phyloP scores from a whole-genome alignment of 768 basidiomycete genomes.

The Pulveroboletus sp. region DNA sequence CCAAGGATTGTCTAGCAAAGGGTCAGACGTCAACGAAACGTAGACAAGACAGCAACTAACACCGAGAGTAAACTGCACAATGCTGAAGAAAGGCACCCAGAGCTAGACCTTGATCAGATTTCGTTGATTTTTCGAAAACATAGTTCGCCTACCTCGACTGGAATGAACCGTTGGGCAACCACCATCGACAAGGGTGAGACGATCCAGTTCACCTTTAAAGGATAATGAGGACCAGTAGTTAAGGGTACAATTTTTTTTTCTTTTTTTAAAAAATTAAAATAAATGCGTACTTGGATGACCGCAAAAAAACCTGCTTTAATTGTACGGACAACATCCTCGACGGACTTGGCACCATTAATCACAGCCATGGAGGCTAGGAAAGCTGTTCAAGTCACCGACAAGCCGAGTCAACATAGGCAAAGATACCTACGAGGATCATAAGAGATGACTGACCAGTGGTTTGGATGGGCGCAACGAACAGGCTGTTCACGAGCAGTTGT shows the following conservation, averaged over 20 bases:
- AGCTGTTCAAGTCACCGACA: constrained; percentile 34
- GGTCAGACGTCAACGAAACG: not conserved
- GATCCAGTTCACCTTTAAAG: constrained; percentile 67
- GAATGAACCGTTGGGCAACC: constrained; percentile 75
- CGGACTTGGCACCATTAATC: constrained; percentile 72
- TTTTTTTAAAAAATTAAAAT: not conserved
- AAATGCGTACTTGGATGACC: constrained; percentile 57
- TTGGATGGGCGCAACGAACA: constrained; percentile 75
- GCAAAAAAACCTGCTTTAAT: constrained; percentile 70
- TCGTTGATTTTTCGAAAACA: not conserved
- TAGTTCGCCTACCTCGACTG: constrained; percentile 54
- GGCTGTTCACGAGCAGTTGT: constrained; percentile 72
- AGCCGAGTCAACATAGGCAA: not conserved
- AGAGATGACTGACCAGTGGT: constrained; percentile 46
- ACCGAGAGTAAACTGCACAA: constrained; percentile 69
- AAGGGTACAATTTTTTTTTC: not conserved
- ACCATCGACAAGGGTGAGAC: constrained; percentile 70
- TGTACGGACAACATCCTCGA: constrained; percentile 59
- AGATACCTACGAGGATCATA: not conserved
- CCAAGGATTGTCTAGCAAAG: constrained; percentile 63
- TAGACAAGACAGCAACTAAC: constrained; percentile 38
- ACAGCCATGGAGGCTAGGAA: constrained; percentile 79
- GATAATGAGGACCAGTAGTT: not conserved
- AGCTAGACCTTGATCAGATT: constrained; percentile 40
- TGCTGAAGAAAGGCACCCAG: constrained; percentile 87